Base-by-base conservation (phyloP, 2,329 filamentous ascomycete genomes). In the Aspergillus chevalieri region DNA sequence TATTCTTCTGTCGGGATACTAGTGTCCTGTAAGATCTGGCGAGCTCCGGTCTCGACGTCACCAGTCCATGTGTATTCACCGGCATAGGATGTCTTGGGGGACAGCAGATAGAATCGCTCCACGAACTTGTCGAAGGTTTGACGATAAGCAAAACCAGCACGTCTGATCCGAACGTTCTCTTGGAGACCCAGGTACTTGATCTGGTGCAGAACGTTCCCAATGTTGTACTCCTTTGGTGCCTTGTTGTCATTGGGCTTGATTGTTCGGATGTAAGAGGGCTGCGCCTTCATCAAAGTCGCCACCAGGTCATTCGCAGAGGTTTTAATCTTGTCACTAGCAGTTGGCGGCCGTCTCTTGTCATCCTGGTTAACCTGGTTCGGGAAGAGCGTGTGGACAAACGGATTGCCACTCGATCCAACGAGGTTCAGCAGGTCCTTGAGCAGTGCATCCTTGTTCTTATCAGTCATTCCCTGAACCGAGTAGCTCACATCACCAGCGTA, bases 211-310 rank as follows among this genome's bases (percentile, higher is more conserved):
- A 98, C 93, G 60, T 97, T 97, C 26, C 84, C 83, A 17, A 81
- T 80, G 60, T 95, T 96, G 70, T 95, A 98, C 66, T 98, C 93
- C 9, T 83, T 85, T 0, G 90, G 86, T 2, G 91, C 95, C 71
- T 97, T 98, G 76, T 96, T 97, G 72, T 98, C 93, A 74, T 98
- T 98, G 1, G 93, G 93, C 73, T 98, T 98, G 75, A 98, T 97
- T 0, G 93, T 98, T 67, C 93, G 89, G 61, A 98, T 98, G 65
- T 98, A 98, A 2, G 91, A 96, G 1, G 93, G 93, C 59, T 93
- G 89, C 49, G 90, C 92, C 72, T 96, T 95, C 91, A 96, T 97
- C 61, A 98, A 72, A 1, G 93, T 97, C 1, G 91, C 84, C 1
- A 98, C 93, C 17, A 98, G 79, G 42, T 94, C 90, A 65, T 98